Percentiles rank a stretch among this genome's conserved stretches.
Evolutionary conservation across 345 rosid species (phyloP).

Genomic region (Pugionium dolabratum): DNA sequence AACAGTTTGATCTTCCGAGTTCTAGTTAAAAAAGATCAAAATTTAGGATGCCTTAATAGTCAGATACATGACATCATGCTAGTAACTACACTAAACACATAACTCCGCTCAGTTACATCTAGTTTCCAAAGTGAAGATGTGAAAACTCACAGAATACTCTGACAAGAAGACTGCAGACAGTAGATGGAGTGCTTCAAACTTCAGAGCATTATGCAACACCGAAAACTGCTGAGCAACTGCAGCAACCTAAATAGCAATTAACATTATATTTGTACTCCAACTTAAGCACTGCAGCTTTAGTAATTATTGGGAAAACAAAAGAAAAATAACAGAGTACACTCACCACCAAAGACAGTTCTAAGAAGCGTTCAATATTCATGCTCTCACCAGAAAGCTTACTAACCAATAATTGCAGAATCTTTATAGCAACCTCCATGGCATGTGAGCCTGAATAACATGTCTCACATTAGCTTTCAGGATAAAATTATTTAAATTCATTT

Average conservation of each 20-base stretch:
- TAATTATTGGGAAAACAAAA: background rate
- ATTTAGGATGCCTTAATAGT: background rate
- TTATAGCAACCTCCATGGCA: slow-evolving; percentile 69
- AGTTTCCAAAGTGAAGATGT: slow-evolving; percentile 8
- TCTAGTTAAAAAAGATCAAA: background rate
- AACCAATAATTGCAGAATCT: slow-evolving; percentile 58
- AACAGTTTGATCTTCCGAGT: background rate
- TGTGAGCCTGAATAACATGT: slow-evolving; percentile 59
- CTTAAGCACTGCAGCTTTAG: background rate
- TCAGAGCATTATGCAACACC: slow-evolving; percentile 69
- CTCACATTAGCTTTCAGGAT: slow-evolving; percentile 5
- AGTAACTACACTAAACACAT: slow-evolving; percentile 10
- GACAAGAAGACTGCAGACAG: slow-evolving; percentile 71
- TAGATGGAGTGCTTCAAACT: slow-evolving; percentile 84
- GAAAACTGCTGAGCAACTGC: slow-evolving; percentile 72
- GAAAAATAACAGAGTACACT: slow-evolving; percentile 33
- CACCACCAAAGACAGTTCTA: slow-evolving; percentile 66
- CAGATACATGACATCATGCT: slow-evolving; percentile 1
- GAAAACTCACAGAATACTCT: slow-evolving; percentile 50
- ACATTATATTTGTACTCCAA: background rate
- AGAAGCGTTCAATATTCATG: slow-evolving; percentile 41
- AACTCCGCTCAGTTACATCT: background rate
- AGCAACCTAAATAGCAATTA: slow-evolving; percentile 50
- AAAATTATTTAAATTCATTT: background rate
- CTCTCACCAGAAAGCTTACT: slow-evolving; percentile 50